Evolutionary conservation across 2,329 filamentous ascomycete genomes (phyloP), one percentile per base, ranked within the genome.

Genomic region (Xylariaceae sp.): DNA sequence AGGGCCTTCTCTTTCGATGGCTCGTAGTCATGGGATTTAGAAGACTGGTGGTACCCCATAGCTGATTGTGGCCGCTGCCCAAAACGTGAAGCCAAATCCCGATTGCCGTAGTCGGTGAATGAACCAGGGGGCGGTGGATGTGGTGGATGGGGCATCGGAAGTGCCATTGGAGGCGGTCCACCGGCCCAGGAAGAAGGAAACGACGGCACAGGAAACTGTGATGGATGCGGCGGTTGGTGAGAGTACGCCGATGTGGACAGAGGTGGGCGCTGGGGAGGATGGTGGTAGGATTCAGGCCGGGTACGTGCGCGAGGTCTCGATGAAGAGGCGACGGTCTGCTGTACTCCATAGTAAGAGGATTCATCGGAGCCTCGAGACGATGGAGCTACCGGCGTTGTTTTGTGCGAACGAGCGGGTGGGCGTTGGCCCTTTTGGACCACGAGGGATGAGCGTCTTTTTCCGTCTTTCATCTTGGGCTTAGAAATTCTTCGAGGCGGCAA

Each of bases 21-120:
- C 2, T 79, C 76, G 46, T 76, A 79, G 2, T 77, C 75, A 10
- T 77, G 73, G 2, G 71, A 68, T 50, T 76, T 78, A 0, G 73
- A 73, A 12, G 66, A 43, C 62, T 67, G 49, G 61, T 68, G 73
- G 52, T 71, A 77, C 12, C 73, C 77, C 69, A 78, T 77, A 0
- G 76, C 69, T 1, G 76, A 77, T 42, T 70, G 68, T 3, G 75
- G 75, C 14, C 76, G 60, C 41, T 60, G 60, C 12, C 32, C 32
- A 44, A 71, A 72, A 16, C 70, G 65, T 32, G 67, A 62, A n/a
- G 65, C 65, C 43, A 66, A 59, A 20, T 58, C 65, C 54, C 52
- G 59, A 48, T 46, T 48, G n/a, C 50, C 54, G 16, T 61, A 57
- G 18, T 66, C 65, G 9, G 42, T 43, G 20, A 61, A 63, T 10